Evolutionary conservation across 257 asterid genomes (phyloP).

Genomic region (Asclepias syriaca): DNA sequence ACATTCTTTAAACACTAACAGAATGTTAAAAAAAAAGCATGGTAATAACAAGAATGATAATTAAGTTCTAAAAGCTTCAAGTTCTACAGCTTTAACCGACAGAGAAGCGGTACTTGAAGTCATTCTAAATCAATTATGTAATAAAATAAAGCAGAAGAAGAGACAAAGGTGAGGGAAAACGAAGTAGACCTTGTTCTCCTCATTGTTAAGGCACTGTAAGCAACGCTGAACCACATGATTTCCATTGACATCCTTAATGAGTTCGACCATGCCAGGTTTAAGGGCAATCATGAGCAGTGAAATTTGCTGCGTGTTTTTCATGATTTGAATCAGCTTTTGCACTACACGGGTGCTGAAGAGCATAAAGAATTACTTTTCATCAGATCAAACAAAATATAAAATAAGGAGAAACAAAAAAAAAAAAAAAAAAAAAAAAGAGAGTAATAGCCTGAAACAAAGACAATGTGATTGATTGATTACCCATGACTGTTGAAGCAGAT

Average conservation of each 20-base stretch:
- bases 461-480: conserved; percentile 19
- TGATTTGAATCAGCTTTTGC: conserved; percentile 35
- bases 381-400: background rate
- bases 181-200: conserved; percentile 33
- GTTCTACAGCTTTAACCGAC: background rate
- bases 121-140: background rate
- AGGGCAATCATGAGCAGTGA: conserved; percentile 31
- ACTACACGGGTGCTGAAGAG: conserved; percentile 38
- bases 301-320: conserved; percentile 33
- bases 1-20: background rate
- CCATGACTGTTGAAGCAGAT: conserved; percentile 34
- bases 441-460: background rate
- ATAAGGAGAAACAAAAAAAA: too few species aligned
- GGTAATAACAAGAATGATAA: too few species aligned
- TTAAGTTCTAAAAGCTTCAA: background rate
- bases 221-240: conserved; percentile 43
- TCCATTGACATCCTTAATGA: conserved; percentile 37
- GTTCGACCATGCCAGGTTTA: conserved; percentile 35
- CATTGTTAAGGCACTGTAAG: conserved; percentile 31
- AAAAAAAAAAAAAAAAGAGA: background rate
- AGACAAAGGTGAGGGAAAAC: background rate
- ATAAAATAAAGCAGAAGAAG: background rate
- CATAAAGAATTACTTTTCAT: background rate
- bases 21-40: background rate
- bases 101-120: background rate